These are phyloP conservation scores for Fistulifera pelliculosa DNA, from an alignment of 108 stramenopile genomes.

Conservation along the genomic window DNA sequence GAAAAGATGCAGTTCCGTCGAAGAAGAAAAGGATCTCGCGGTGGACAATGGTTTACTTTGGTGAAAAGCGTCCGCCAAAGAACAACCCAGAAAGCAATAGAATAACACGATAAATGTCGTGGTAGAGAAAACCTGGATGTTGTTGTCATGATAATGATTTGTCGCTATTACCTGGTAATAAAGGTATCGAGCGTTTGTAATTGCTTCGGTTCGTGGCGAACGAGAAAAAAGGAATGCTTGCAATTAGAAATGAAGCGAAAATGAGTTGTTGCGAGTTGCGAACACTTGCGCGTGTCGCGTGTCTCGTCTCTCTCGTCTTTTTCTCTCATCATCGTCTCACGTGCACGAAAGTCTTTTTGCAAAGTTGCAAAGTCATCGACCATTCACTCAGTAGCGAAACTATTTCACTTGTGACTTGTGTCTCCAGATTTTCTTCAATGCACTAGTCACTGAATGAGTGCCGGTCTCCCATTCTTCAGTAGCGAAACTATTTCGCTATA, in stretches of 20 bases:
- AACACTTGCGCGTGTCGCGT: neutral
- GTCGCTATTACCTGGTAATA: neutral
- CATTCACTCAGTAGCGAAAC: too few species aligned
- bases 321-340: too few species aligned
- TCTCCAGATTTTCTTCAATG: too few species aligned
- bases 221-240: neutral
- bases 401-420: too few species aligned
- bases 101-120: neutral
- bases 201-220: too few species aligned
- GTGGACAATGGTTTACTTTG: neutral
- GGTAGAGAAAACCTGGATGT: neutral
- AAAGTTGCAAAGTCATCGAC: too few species aligned
- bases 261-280: neutral
- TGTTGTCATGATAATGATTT: neutral
- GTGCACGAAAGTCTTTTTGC: too few species aligned
- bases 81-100: neutral
- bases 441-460: too few species aligned
- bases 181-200: neutral
- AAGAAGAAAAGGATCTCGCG: conserved; percentile 2
- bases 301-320: too few species aligned
- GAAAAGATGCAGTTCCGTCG: conserved; percentile 12
- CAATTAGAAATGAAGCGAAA: neutral
- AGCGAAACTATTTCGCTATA: too few species aligned
- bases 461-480: too few species aligned
- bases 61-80: neutral